Conservation (phyloP, 2,329 filamentous ascomycete species). For the Spiromastix sp. region DNA sequence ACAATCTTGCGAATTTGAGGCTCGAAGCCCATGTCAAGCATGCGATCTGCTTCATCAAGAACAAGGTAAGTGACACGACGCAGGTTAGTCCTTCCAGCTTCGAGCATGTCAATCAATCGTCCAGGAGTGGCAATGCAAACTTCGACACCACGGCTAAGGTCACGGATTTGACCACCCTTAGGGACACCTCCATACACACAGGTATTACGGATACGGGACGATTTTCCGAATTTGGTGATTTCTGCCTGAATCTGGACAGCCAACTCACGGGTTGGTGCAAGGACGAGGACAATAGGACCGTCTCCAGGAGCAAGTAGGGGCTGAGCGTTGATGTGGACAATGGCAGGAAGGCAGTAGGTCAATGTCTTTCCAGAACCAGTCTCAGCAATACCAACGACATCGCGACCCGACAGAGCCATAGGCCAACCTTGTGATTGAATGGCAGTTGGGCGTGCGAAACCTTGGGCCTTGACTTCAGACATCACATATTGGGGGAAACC, state of each 20-base stretch:
- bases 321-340: constrained; percentile 99
- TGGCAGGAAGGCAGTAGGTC: constrained; percentile 94
- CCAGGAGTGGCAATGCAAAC: constrained; percentile 97
- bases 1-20: constrained; percentile 99
- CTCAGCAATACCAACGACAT: constrained; percentile 98
- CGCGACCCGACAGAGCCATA: constrained; percentile 95
- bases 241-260: constrained; percentile 98
- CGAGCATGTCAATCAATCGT: constrained; percentile 96
- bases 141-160: constrained; percentile 89
- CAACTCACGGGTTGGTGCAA: constrained; percentile 93
- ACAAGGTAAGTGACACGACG: constrained; percentile 96
- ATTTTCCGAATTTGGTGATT: constrained; percentile 97
- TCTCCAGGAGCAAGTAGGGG: constrained; percentile 90
- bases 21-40: constrained; percentile 99
- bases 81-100: constrained; percentile 95
- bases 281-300: constrained; percentile 89
- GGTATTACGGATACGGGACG: constrained; percentile 94
- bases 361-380: constrained; percentile 98
- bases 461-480: constrained; percentile 96
- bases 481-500: constrained; percentile 96
- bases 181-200: constrained; percentile 99
- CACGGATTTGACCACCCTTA: constrained; percentile 92
- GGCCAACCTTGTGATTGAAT: constrained; percentile 99
- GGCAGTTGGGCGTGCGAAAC: constrained; percentile 83
- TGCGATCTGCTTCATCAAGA: constrained; percentile 96